These are phyloP conservation scores for Ogataea ganodermae DNA, from an alignment of 805 yeast genomes.

Conservation along the genomic window DNA sequence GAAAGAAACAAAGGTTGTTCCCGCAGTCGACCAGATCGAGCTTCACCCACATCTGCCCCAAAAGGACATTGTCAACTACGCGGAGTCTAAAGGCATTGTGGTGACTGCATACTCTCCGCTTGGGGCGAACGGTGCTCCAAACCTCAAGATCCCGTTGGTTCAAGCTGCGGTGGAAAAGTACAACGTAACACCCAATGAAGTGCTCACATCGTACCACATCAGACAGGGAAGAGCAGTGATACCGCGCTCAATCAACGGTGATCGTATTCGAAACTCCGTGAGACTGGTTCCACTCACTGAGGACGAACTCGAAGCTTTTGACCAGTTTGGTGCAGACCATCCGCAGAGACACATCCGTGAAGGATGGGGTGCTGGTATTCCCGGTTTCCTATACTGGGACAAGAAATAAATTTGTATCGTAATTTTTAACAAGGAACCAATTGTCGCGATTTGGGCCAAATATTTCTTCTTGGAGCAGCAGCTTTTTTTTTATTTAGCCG, in stretches of 20 bases:
- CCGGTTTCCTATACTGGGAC: constrained; percentile 16
- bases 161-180: constrained; percentile 54
- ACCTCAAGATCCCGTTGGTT: constrained; percentile 36
- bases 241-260: constrained; percentile 43
- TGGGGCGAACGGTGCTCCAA: constrained; percentile 44
- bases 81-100: constrained; percentile 33
- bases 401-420: too few relatives aligned
- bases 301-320: constrained; percentile 33
- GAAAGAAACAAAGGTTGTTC: constrained; percentile 37
- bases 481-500: too few relatives aligned
- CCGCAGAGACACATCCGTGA: constrained; percentile 3
- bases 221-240: constrained; percentile 35
- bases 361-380: constrained; percentile 2
- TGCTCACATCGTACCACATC: constrained; percentile 39
- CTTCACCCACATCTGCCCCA: constrained; percentile 45
- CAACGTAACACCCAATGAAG: constrained; percentile 52
- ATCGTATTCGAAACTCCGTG: constrained; percentile 37
- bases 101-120: constrained; percentile 46
- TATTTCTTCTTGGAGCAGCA: too few relatives aligned
- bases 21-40: constrained; percentile 48
- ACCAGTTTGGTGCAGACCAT: constrained; percentile 13
- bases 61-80: constrained; percentile 32
- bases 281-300: constrained; percentile 37
- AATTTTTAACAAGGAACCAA: too few relatives aligned
- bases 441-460: too few relatives aligned